These are phyloP conservation scores for Trifolium fragiferum DNA, from an alignment of 306 rosid genomes.

Conservation along the genomic window DNA sequence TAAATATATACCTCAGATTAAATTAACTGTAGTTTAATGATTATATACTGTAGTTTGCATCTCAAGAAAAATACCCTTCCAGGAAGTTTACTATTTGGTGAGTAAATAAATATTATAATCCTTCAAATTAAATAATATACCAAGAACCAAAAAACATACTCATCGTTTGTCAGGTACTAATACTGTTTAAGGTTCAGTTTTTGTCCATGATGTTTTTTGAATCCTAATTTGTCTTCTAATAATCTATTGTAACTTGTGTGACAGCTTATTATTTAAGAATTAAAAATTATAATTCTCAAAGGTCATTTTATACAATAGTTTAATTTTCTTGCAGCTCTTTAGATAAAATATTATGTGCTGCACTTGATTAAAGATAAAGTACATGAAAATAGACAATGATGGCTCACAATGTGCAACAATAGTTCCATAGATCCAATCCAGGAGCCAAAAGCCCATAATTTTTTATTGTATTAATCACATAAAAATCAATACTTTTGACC, in stretches of 20 bases:
- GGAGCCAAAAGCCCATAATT: slow-evolving; percentile 23
- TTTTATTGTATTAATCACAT: slow-evolving; percentile 31
- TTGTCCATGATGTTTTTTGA: background rate
- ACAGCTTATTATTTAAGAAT: background rate
- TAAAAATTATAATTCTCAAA: background rate
- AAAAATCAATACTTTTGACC: slow-evolving; percentile 37
- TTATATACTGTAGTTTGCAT: too few species aligned
- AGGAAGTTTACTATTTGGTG: background rate
- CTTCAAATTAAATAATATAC: background rate
- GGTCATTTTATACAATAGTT: background rate
- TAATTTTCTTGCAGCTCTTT: background rate
- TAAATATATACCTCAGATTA: too few species aligned
- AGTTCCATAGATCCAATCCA: slow-evolving; percentile 34
- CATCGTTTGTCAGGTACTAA: background rate
- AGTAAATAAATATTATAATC: background rate
- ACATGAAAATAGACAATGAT: slow-evolving; percentile 46
- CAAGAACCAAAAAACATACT: background rate
- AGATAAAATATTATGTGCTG: background rate
- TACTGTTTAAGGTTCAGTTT: background rate
- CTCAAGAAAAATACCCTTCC: background rate
- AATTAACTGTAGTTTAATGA: too few species aligned
- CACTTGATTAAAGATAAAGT: slow-evolving; percentile 24
- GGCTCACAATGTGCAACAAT: slow-evolving; percentile 15
- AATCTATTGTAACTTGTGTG: background rate
- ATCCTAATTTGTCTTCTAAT: background rate